Evolutionary conservation across 352 stramenopile species (phyloP).

Genomic region (Poterioochromonas sp.): DNA sequence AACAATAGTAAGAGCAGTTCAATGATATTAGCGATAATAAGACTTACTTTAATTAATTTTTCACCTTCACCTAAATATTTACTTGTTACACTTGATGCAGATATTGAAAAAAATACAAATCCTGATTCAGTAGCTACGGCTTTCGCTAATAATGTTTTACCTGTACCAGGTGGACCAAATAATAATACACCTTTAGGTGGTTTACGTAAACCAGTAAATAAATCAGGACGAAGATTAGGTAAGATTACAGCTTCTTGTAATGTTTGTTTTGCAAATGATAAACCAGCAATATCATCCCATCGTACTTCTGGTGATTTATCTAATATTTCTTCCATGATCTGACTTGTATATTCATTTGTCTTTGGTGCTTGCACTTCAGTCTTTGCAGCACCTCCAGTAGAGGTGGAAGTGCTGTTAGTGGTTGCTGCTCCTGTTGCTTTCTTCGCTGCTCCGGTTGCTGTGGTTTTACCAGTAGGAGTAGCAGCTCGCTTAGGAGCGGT

Average conservation of each 20-base stretch:
- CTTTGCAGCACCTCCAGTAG: slow-evolving; percentile 8
- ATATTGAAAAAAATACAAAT: slow-evolving; percentile 80
- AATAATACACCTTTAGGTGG: slow-evolving; percentile 48
- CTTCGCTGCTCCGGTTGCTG: too few relatives aligned
- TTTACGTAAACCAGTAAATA: slow-evolving; percentile 79
- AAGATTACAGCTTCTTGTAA: slow-evolving; percentile 88
- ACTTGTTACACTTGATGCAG: slow-evolving; percentile 87
- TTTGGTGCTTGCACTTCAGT: slow-evolving; percentile 11
- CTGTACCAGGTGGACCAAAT: slow-evolving; percentile 59
- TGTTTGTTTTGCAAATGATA: slow-evolving; percentile 78
- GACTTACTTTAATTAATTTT: slow-evolving; percentile 75
- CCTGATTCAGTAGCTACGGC: slow-evolving; percentile 78
- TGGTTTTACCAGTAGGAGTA: too few relatives aligned
- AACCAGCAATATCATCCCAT: slow-evolving; percentile 64
- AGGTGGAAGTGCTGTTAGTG: too few relatives aligned
- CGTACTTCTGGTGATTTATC: background rate
- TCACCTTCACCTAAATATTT: slow-evolving; percentile 98
- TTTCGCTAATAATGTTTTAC: slow-evolving; percentile 95
- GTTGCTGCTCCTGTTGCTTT: too few relatives aligned
- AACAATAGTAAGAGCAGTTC: background rate
- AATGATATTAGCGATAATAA: slow-evolving; percentile 55
- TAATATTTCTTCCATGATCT: slow-evolving; percentile 17
- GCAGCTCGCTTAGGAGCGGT: too few relatives aligned
- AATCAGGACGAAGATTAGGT: slow-evolving; percentile 80
- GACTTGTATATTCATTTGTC: slow-evolving; percentile 15